Evolutionary conservation across 2,329 filamentous ascomycete species (phyloP), one percentile per base, ranked within the genome.

Genomic region (Calonectria henricotiae): DNA sequence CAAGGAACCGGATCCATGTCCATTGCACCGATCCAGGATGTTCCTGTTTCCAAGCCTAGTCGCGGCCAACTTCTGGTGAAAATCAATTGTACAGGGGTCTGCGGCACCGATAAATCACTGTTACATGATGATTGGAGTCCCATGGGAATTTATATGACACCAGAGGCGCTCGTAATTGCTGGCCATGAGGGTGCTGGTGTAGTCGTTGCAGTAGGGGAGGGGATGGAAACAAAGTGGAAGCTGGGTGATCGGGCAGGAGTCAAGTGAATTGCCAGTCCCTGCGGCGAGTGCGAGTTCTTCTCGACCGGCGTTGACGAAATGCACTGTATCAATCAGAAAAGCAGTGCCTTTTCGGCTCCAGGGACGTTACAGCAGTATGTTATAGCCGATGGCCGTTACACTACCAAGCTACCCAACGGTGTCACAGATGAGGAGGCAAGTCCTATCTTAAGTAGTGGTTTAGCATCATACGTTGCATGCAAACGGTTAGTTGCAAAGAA

Each of bases 321-420:
- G 1, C 90, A 97, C 4, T 98, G 95, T 83, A 82, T 88, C 1
- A 85, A 92, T 44, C 90, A 93, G 8, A 84, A 88, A 9, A 89
- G 97, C 39, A 96, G 94, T 1, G 95, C 95, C 37, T 97, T 96
- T 85, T 96, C 94, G 0, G 93, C 96, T 77, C 92, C 97, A 78
- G 95, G 94, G 20, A 91, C 91, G 9, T 98, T 97, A 87, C 95
- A 98, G 85, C 91, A 97, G 85, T 97, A 97, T 85, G 89, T 88
- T 79, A 89, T 97, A 77, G 94, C 91, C 71, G 96, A 96, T 80
- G 94, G 94, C 2, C 89, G 91, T 15, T 93, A 96, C 81, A 90
- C 95, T 4, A 93, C 94, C 9, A 90, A 90, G 74, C 90, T 97
- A 68, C 92, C 93, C 58, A 92, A 95, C 80, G 89, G 91, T 1